A percentile compares a stretch with the other conserved stretches of the same genome.
These are phyloP conservation scores for Crithidia brevicula DNA, from an alignment of 208 protist genomes.

Conservation along the genomic window DNA sequence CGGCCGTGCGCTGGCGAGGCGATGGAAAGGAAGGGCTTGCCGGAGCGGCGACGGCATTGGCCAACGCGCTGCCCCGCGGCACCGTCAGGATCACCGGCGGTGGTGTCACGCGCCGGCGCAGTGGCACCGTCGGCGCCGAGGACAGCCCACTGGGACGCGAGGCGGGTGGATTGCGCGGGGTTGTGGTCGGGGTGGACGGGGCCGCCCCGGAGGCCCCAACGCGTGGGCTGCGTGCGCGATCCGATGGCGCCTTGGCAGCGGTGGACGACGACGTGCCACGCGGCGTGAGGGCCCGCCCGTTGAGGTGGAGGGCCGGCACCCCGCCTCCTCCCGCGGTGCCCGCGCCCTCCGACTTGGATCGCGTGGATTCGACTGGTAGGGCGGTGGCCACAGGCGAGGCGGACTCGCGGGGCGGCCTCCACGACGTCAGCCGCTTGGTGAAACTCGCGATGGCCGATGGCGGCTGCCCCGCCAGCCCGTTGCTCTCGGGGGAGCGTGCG, in stretches of 20 bases:
- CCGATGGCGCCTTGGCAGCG: background rate
- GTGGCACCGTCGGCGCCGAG: constrained; percentile 7
- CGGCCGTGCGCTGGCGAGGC: background rate
- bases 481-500: constrained; percentile 1
- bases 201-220: background rate
- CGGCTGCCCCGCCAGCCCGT: background rate
- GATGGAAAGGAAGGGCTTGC: background rate
- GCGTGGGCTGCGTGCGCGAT: background rate
- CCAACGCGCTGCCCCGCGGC: background rate
- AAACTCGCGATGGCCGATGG: constrained; percentile 13
- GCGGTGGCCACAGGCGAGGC: background rate
- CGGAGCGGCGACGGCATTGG: background rate
- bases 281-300: background rate
- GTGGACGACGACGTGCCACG: background rate
- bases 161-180: background rate
- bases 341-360: constrained; percentile 11
- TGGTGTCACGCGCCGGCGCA: background rate
- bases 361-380: background rate
- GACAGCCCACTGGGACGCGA: constrained; percentile 3
- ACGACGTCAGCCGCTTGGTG: background rate
- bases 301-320: background rate
- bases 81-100: background rate
- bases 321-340: background rate
- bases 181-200: background rate
- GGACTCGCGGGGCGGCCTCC: constrained; percentile 2